phyloP scores from a whole-genome alignment of 116 monocot genomes.

The Dioscorea cayenensis region DNA sequence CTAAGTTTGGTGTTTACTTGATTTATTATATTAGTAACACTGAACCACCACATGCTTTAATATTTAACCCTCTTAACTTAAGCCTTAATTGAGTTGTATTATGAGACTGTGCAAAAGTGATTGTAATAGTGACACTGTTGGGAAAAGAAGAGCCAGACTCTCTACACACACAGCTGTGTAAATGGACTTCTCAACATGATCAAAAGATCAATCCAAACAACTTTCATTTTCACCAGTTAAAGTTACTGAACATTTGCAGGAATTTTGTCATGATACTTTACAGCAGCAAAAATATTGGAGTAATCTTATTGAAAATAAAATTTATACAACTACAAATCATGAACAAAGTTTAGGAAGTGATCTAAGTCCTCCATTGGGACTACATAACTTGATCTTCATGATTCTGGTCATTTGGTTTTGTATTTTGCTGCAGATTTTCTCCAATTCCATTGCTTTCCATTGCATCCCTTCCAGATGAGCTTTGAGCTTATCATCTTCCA shows the following conservation, averaged over 20 bases:
- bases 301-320: not conserved
- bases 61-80: not conserved
- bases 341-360: slow-evolving; percentile 88
- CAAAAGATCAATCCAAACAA: not conserved
- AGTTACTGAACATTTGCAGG: not conserved
- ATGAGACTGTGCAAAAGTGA: not conserved
- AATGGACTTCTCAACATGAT: not conserved
- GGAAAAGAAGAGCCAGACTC: not conserved
- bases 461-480: slow-evolving; percentile 69
- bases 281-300: not conserved
- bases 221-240: not conserved
- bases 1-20: not conserved
- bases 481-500: slow-evolving; percentile 60
- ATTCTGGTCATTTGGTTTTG: slow-evolving; percentile 70
- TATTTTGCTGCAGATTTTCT: slow-evolving; percentile 78
- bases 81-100: not conserved
- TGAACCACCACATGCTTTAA: slow-evolving; percentile 6
- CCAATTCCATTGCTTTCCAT: slow-evolving; percentile 76
- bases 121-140: not conserved
- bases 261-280: slow-evolving; percentile 16
- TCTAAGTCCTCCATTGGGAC: slow-evolving; percentile 16
- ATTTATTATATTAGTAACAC: not conserved
- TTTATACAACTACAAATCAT: slow-evolving; percentile 17
- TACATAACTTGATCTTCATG: slow-evolving; percentile 20
- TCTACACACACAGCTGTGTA: not conserved